phyloP scores from a whole-genome alignment of 768 basidiomycete genomes.

The Tylopilus sp. region DNA sequence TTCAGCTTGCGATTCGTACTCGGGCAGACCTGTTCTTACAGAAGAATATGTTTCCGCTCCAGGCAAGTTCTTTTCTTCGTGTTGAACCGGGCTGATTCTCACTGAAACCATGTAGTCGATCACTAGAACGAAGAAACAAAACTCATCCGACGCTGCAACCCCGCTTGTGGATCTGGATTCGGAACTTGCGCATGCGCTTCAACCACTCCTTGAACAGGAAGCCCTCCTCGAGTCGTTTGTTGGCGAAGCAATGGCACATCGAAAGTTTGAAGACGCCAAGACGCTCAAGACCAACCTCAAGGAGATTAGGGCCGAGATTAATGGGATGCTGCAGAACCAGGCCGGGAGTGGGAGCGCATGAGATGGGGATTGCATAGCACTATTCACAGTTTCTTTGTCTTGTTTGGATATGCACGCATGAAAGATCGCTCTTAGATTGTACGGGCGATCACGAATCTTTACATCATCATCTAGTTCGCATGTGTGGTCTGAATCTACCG shows the following conservation, averaged over 20 bases:
- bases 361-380: neutral
- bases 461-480: neutral
- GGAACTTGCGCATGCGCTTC: slow-evolving; percentile 65
- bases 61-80: slow-evolving; percentile 12
- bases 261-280: slow-evolving; percentile 95
- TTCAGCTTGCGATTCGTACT: slow-evolving; percentile 78
- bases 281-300: slow-evolving; percentile 73
- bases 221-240: slow-evolving; percentile 86
- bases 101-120: slow-evolving; percentile 33
- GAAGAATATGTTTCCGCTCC: slow-evolving; percentile 75
- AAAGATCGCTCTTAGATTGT: neutral
- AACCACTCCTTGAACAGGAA: slow-evolving; percentile 93
- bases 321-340: slow-evolving; percentile 49
- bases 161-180: slow-evolving; percentile 61
- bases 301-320: slow-evolving; percentile 85
- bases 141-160: slow-evolving; percentile 9
- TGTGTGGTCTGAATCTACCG: neutral
- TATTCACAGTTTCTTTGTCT: neutral
- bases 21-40: slow-evolving; percentile 80
- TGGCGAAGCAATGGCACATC: slow-evolving; percentile 81
- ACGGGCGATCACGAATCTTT: no score
- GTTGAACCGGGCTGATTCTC: neutral
- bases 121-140: slow-evolving; percentile 44
- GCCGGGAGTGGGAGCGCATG: slow-evolving; percentile 7
- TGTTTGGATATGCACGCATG: neutral